Evolutionary conservation across 1,284 basidiomycete species (phyloP).

Genomic region (Tremellales sp.): DNA sequence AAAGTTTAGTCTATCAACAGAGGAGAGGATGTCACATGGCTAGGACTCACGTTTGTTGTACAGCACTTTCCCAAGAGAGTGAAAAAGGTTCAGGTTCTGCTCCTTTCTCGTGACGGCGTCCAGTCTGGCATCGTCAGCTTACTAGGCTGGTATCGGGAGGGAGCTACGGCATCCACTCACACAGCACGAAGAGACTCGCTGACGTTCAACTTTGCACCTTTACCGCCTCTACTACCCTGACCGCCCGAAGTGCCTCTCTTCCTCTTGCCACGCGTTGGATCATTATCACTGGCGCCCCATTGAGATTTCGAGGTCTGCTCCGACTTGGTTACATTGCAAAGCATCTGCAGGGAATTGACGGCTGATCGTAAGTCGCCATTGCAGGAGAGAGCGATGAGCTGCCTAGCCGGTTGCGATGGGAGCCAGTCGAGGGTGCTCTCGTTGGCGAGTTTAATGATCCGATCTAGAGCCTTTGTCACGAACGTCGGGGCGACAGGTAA

Average conservation of each 20-base stretch:
- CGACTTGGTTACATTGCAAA: conserved; percentile 26
- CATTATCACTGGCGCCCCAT: too few relatives aligned
- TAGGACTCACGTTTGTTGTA: conserved; percentile 80
- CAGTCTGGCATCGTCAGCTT: conserved; percentile 43
- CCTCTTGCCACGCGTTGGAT: conserved; percentile 21
- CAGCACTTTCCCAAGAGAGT: conserved; percentile 85
- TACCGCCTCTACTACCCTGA: conserved; percentile 37
- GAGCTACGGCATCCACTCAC: conserved; percentile 28
- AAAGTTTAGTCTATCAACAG: conserved; percentile 2
- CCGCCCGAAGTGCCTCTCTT: conserved; percentile 20
- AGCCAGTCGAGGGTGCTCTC: too few relatives aligned
- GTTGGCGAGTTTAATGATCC: conserved; percentile 59
- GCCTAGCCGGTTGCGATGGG: too few relatives aligned
- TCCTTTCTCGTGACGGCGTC: conserved; percentile 75
- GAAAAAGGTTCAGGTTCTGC: conserved; percentile 82
- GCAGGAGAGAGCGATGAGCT: conserved; percentile 69
- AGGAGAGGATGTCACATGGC: not conserved
- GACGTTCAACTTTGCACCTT: conserved; percentile 41
- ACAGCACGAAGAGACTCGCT: conserved; percentile 43
- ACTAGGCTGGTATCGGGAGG: not conserved
- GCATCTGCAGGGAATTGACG: conserved; percentile 85
- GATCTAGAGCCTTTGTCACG: conserved; percentile 70
- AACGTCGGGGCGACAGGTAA: conserved; percentile 86
- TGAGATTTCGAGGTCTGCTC: not conserved
- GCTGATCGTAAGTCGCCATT: conserved; percentile 91